Evolutionary conservation across 495 filamentous ascomycete species (phyloP).

Genomic region (Elasticomyces elasticus): DNA sequence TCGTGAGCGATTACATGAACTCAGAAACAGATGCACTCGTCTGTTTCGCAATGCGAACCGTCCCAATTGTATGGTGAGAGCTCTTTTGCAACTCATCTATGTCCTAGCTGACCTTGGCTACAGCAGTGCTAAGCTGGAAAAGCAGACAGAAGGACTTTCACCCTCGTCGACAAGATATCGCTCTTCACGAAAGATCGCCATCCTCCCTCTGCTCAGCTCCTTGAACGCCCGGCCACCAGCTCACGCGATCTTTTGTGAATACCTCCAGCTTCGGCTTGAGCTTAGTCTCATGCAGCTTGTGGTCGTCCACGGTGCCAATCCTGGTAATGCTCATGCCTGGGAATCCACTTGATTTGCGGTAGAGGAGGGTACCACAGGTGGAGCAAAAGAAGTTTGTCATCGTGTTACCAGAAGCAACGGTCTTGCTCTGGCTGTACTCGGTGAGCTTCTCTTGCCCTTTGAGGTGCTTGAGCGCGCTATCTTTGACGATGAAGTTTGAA

Average conservation of each 20-base stretch:
- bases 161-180: too few species aligned
- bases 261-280: constrained; percentile 39
- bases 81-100: too few species aligned
- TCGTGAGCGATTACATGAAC: too few species aligned
- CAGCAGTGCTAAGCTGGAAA: too few species aligned
- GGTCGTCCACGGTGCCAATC: constrained; percentile 48
- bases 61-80: too few species aligned
- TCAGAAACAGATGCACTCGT: too few species aligned
- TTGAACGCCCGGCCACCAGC: constrained; percentile 29
- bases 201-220: background rate
- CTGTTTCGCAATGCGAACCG: too few species aligned
- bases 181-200: background rate
- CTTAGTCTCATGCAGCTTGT: constrained; percentile 42
- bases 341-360: constrained; percentile 32
- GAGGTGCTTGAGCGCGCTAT: constrained; percentile 36
- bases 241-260: constrained; percentile 31
- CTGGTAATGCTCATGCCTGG: constrained; percentile 38
- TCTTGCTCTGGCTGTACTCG: constrained; percentile 33
- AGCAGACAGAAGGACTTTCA: too few species aligned
- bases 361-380: constrained; percentile 46
- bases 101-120: too few species aligned
- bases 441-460: constrained; percentile 40
- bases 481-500: constrained; percentile 42
- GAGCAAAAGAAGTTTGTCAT: constrained; percentile 49
- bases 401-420: constrained; percentile 33